Evolutionary conservation across 306 rosid genomes (phyloP), one percentile per base, ranked within the genome.

Genomic region (Sicyos edulis): DNA sequence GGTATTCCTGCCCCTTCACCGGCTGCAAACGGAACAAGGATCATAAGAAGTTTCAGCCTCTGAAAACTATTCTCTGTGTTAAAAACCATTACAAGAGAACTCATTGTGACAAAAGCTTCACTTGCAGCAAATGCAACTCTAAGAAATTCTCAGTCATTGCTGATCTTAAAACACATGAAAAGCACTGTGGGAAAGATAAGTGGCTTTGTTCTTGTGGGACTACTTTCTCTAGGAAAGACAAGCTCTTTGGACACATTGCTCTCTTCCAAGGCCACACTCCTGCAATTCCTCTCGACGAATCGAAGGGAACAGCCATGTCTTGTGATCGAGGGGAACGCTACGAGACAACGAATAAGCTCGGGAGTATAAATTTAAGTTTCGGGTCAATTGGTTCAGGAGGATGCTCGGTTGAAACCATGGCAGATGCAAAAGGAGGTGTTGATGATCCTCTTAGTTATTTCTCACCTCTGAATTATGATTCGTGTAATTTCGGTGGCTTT

Each of bases 171-270:
- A 95, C 99, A 52, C 99, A 95, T 71, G 99, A 95, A 79, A 95
- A 95, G 84, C 99, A 95, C 73, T 95, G 99, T 74, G 99, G 99
- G 58, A 95, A 75, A 84, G 99, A 95, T 81, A 95, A 91, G 78
- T 95, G 99, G 99, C 87, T 95, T 24, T 95, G 99, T 78, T 95
- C 99, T 61, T 95, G 99, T 71, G 99, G 99, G 78, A 95, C 99
- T n/a, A 95, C 99, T 76, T 95, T 95, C 85, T 95, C 99, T 9
- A 87, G 99, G 85, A 95, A 95, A 80, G 99, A 95, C 88, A 95
- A 95, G 88, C 99, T 95, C 66, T 95, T 95, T 51, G 99, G 99
- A 53, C 99, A 95, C 81, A 91, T 95, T 79, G 88, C 99, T 19
- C 91, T 95, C 13, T 95, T 95, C 80, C 97, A 95, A 82, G 97